phyloP scores from a whole-genome alignment of 2,329 filamentous ascomycete species.

The Purpureocillium lavendulum region DNA sequence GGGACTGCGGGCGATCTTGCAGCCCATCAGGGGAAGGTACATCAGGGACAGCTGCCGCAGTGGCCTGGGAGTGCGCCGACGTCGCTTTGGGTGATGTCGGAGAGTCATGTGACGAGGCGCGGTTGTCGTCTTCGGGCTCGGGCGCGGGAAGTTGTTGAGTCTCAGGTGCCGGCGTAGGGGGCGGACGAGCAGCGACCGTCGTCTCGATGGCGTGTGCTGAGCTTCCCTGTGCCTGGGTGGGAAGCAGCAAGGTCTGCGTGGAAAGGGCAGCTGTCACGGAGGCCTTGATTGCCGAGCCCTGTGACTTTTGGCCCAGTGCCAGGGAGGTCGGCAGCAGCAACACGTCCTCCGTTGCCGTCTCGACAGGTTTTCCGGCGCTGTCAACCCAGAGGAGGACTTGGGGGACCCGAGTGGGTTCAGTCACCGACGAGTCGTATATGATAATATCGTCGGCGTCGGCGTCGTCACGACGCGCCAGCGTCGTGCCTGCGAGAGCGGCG shows the following conservation, averaged over 20 bases:
- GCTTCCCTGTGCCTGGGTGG: background rate
- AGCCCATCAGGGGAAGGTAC: background rate
- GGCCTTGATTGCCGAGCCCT: constrained; percentile 1
- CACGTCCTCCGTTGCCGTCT: constrained; percentile 30
- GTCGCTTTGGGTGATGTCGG: no score
- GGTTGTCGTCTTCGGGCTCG: no score
- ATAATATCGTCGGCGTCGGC: constrained; percentile 15
- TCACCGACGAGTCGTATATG: constrained; percentile 25
- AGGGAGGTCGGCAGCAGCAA: constrained; percentile 9
- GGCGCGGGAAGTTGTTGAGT: no score
- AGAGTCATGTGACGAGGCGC: no score
- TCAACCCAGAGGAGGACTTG: constrained; percentile 54
- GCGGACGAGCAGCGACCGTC: no score
- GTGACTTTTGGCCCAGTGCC: background rate
- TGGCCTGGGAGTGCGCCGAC: no score
- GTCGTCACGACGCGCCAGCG: background rate
- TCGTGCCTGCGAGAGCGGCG: background rate
- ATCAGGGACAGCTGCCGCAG: background rate
- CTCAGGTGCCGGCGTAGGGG: no score
- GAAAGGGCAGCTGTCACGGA: constrained; percentile 1
- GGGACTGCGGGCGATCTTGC: background rate
- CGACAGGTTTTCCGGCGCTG: constrained; percentile 42
- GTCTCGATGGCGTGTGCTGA: no score
- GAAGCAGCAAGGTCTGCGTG: constrained; percentile 2
- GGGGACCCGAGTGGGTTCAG: constrained; percentile 31